These are phyloP conservation scores for Capsicum pubescens DNA, from an alignment of 257 asterid genomes.

Conservation along the genomic window DNA sequence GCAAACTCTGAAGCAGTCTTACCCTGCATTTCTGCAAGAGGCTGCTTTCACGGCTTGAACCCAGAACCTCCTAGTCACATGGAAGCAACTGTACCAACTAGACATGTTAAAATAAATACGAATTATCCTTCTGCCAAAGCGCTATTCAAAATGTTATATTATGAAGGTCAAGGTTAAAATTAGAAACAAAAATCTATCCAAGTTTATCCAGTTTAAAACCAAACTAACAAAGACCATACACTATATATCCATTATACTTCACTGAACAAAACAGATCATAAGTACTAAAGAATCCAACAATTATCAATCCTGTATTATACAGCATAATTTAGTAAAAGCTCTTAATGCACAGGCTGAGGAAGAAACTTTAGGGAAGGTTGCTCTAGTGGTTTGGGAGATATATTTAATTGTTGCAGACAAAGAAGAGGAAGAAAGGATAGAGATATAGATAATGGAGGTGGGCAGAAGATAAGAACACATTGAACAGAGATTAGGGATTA, in stretches of 20 bases:
- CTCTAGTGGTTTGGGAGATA: neutral
- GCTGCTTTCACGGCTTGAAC: too few relatives aligned
- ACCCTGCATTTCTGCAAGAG: too few relatives aligned
- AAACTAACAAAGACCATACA: neutral
- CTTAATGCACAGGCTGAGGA: too few relatives aligned
- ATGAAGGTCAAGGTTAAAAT: neutral
- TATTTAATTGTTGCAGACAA: neutral
- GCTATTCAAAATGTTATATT: neutral
- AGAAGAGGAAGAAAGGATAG: neutral
- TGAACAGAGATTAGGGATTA: neutral
- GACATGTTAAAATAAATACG: neutral
- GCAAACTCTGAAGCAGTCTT: too few relatives aligned
- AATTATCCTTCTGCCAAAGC: neutral
- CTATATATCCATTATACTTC: constrained; percentile 6
- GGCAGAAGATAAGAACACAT: neutral
- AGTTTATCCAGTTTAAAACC: constrained; percentile 20
- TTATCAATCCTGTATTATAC: neutral
- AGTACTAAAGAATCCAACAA: neutral
- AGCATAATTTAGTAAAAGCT: neutral
- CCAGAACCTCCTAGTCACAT: too few relatives aligned
- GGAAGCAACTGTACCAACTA: too few relatives aligned
- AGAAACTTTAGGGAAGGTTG: neutral
- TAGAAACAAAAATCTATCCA: neutral
- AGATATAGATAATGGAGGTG: constrained; percentile 10
- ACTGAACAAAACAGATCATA: neutral